Percentiles rank a stretch among this genome's conserved stretches.
These are phyloP conservation scores for Botryosphaeria agaves DNA, from an alignment of 2,329 filamentous ascomycete species.

Conservation along the genomic window DNA sequence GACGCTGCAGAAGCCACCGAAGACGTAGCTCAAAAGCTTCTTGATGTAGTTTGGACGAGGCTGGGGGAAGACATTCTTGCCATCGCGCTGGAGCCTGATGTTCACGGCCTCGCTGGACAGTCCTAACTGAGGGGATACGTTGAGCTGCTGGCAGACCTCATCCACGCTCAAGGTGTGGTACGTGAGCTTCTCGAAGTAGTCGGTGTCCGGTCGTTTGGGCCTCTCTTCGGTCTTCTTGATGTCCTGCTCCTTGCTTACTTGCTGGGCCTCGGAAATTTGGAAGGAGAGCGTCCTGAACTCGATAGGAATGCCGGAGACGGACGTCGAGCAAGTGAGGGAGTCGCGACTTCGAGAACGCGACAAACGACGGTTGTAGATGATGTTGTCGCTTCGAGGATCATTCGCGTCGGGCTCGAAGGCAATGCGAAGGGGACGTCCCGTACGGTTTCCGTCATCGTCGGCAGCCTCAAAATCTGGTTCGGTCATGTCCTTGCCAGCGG, in stretches of 20 bases:
- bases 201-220: constrained; percentile 6
- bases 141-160: constrained; percentile 15
- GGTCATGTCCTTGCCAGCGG: no score
- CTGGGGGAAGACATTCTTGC: constrained; percentile 23
- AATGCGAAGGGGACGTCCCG: no score
- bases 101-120: constrained; percentile 18
- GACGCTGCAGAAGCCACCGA: constrained; percentile 31
- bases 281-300: constrained; percentile 18
- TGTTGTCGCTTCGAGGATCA: no score
- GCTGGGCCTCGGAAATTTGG: constrained; percentile 20
- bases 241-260: constrained; percentile 13
- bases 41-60: constrained; percentile 26
- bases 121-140: constrained; percentile 17
- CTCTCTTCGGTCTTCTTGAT: constrained; percentile 12
- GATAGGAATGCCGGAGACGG: constrained; percentile 4
- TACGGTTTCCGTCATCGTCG: no score
- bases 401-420: no score
- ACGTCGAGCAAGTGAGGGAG: constrained; percentile 3
- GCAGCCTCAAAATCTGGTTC: no score
- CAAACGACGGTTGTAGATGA: no score
- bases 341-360: constrained; percentile 4
- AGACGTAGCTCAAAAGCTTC: constrained; percentile 25
- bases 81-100: constrained; percentile 21
- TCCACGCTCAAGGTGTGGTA: constrained; percentile 20
- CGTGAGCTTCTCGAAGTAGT: constrained; percentile 26